These are phyloP conservation scores for Basidioascus undulatus DNA, from an alignment of 768 basidiomycete species.

Conservation along the genomic window DNA sequence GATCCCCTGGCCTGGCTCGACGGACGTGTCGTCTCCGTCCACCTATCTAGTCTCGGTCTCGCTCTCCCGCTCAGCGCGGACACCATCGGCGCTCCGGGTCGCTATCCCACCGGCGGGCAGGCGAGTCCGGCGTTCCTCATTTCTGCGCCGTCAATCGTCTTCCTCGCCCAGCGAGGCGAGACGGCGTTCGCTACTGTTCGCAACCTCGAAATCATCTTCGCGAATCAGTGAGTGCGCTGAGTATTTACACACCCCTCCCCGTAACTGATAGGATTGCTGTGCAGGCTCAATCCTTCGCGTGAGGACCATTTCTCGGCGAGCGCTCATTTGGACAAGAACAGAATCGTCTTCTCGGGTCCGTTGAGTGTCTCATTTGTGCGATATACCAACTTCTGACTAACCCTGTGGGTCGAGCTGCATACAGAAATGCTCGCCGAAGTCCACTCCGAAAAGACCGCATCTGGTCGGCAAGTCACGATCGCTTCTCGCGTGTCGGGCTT, in stretches of 20 bases:
- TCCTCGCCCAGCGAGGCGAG: constrained; percentile 48
- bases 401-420: constrained; percentile 7
- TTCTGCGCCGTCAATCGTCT: constrained; percentile 49
- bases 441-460: constrained; percentile 28
- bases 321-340: constrained; percentile 26
- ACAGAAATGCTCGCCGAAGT: constrained; percentile 47
- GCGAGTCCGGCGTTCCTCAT: constrained; percentile 53
- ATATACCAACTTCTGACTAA: background rate
- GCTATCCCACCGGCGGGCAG: constrained; percentile 20
- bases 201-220: constrained; percentile 63
- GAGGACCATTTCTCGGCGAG: constrained; percentile 35
- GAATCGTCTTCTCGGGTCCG: constrained; percentile 44
- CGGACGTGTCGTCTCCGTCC: constrained; percentile 18
- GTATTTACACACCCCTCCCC: background rate
- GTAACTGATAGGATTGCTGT: background rate
- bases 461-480: constrained; percentile 33
- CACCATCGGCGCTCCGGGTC: constrained; percentile 21
- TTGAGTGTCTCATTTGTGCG: too few relatives aligned
- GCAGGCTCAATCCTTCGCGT: constrained; percentile 53
- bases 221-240: constrained; percentile 32
- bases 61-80: constrained; percentile 62
- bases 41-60: constrained; percentile 43
- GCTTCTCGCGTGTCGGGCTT: constrained; percentile 49
- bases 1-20: constrained; percentile 20
- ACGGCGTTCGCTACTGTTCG: constrained; percentile 50